Evolutionary conservation across 2,329 filamentous ascomycete species (phyloP).

Genomic region (Curvularia spicifera): DNA sequence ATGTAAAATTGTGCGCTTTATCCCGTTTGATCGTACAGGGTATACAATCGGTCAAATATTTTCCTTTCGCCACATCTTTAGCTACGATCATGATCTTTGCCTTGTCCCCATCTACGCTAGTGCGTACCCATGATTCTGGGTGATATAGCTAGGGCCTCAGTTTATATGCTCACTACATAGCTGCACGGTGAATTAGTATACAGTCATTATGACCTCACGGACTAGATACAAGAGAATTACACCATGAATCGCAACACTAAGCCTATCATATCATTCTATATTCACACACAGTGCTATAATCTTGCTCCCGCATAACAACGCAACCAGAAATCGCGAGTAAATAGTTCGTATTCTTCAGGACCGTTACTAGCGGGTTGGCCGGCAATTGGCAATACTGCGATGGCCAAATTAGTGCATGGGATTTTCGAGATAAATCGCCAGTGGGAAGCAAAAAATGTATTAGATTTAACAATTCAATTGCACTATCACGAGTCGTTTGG

Average conservation of each 20-base stretch:
- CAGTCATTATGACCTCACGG: background rate
- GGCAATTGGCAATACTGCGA: background rate
- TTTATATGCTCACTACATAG: background rate
- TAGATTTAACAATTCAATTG: background rate
- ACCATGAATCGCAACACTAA: background rate
- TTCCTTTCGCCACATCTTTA: background rate
- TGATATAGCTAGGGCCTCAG: background rate
- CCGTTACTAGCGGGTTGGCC: background rate
- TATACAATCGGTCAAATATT: background rate
- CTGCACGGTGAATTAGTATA: background rate
- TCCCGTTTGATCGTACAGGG: background rate
- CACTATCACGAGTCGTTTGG: background rate
- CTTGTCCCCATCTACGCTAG: background rate
- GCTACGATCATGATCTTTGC: background rate
- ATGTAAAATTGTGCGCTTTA: background rate
- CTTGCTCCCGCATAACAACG: background rate
- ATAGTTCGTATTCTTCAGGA: background rate
- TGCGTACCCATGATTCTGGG: background rate
- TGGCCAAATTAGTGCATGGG: background rate
- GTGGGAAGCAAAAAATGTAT: background rate
- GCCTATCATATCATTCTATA: background rate
- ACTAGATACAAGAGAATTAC: background rate
- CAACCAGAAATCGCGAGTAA: background rate
- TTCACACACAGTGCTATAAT: background rate
- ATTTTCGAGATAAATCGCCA: background rate